phyloP scores from a whole-genome alignment of 129 eudicot species.

The Chrysanthemum lavandulifolium region DNA sequence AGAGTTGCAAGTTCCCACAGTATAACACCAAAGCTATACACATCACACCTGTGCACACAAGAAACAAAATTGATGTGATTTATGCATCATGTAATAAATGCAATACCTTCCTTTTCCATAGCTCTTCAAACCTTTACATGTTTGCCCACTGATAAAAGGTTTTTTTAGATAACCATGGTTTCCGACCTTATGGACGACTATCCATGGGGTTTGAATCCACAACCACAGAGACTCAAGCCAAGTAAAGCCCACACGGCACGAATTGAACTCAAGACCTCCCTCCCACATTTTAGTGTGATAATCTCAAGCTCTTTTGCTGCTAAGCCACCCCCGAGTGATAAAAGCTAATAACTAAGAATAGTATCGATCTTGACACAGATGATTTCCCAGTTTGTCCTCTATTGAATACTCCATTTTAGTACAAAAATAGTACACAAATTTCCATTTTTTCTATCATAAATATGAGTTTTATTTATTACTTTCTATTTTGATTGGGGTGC shows the following conservation, averaged over 20 bases:
- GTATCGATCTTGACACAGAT: conserved; percentile 6
- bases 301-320: no score
- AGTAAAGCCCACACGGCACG: no score
- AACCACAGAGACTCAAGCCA: no score
- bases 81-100: not conserved
- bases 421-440: not conserved
- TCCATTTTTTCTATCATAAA: not conserved
- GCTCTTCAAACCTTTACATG: conserved; percentile 2
- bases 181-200: no score
- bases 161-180: no score
- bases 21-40: conserved; percentile 93
- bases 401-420: conserved; percentile 1
- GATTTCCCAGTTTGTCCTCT: conserved; percentile 2
- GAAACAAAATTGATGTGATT: not conserved
- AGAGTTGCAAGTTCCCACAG: conserved; percentile 97
- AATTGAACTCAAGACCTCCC: no score
- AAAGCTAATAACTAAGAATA: not conserved
- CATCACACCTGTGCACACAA: conserved; percentile 74
- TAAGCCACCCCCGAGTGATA: no score
- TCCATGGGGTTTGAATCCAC: no score
- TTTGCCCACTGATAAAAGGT: conserved; percentile 14
- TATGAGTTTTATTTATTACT: not conserved
- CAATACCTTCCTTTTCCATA: not conserved
- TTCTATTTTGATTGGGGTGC: not conserved
- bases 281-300: no score